Conservation (phyloP, 345 rosid species). For the Salix purpurea region DNA sequence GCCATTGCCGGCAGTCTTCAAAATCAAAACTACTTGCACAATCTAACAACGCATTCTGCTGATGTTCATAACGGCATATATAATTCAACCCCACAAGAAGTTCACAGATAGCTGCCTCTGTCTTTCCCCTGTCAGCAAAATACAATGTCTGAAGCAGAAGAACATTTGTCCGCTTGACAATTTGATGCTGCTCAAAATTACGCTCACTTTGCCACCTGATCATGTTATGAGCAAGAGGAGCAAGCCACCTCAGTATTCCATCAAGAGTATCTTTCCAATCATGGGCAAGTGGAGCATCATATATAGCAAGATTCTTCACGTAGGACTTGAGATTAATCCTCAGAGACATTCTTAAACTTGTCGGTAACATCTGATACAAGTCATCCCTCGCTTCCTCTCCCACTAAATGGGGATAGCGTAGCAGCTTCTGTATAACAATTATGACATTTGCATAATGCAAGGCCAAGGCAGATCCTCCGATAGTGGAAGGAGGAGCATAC, state of each 20-base stretch:
- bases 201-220: conserved; percentile 94
- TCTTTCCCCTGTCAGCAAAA: conserved; percentile 86
- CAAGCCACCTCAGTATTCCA: conserved; percentile 73
- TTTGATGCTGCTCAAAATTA: conserved; percentile 89
- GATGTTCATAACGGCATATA: conserved; percentile 87
- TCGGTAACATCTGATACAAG: conserved; percentile 88
- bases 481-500: conserved; percentile 58
- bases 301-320: conserved; percentile 72
- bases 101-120: conserved; percentile 69
- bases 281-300: conserved; percentile 90
- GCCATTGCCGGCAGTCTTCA: conserved; percentile 93
- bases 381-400: conserved; percentile 95
- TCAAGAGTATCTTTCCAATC: conserved; percentile 89
- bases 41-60: conserved; percentile 78
- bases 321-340: conserved; percentile 68
- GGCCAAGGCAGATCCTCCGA: conserved; percentile 90
- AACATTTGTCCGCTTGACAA: conserved; percentile 67
- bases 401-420: conserved; percentile 82
- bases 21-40: conserved; percentile 95
- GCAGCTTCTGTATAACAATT: conserved; percentile 83
- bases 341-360: conserved; percentile 63
- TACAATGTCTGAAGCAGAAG: conserved; percentile 81
- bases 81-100: conserved; percentile 92
- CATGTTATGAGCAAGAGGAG: conserved; percentile 92
- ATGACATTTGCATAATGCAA: conserved; percentile 86